phyloP scores from a whole-genome alignment of 2,329 filamentous ascomycete species.

The Exophiala oligosperma region DNA sequence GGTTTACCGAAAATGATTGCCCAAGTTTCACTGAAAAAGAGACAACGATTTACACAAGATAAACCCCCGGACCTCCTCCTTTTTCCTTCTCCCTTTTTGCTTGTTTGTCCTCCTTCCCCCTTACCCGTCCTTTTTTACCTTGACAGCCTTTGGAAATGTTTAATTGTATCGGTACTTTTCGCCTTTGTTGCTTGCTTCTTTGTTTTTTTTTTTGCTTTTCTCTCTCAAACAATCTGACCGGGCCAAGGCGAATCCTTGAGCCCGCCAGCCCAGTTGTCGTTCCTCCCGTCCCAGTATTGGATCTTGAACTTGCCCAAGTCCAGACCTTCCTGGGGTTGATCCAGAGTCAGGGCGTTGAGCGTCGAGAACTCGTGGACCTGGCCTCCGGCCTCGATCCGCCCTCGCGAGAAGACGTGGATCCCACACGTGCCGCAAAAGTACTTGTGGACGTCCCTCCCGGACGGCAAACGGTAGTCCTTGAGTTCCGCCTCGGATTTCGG shows the following conservation, averaged over 20 bases:
- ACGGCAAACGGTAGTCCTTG: conserved; percentile 17
- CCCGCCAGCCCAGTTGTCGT: conserved; percentile 17
- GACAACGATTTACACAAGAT: no score
- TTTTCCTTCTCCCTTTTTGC: no score
- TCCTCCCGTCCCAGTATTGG: conserved; percentile 18
- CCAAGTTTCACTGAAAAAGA: no score
- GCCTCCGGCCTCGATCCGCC: conserved; percentile 14
- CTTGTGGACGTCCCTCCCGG: conserved; percentile 14
- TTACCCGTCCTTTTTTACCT: no score
- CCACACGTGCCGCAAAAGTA: conserved; percentile 28
- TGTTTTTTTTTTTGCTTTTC: no score
- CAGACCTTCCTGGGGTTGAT: conserved; percentile 29
- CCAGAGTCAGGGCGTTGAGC: conserved; percentile 24
- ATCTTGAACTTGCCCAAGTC: conserved; percentile 25
- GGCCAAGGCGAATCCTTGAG: conserved; percentile 16
- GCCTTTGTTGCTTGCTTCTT: no score
- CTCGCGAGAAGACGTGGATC: conserved; percentile 17
- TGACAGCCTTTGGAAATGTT: no score
- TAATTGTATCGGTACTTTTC: no score
- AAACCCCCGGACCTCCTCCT: no score
- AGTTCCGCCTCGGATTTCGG: conserved; percentile 18
- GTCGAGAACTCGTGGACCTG: conserved; percentile 14
- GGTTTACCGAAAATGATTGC: no score
- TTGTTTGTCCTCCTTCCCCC: no score
- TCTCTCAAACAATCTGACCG: background rate